phyloP scores from a whole-genome alignment of 2,329 filamentous ascomycete genomes.

The Paraphoma sp. region DNA sequence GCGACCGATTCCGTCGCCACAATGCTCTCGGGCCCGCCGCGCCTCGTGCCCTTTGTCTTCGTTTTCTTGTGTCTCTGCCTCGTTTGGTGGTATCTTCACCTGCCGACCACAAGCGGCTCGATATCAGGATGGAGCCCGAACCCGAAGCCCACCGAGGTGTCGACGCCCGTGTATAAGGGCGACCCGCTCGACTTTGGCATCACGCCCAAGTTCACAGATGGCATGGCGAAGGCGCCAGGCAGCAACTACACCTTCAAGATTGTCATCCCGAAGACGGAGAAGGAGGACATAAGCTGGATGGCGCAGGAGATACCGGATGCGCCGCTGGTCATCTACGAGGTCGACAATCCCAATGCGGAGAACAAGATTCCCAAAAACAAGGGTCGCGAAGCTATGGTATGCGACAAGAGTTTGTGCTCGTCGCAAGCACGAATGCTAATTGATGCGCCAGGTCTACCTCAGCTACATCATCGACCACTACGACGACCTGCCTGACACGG shows the following conservation, averaged over 20 bases:
- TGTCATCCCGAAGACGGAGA: conserved; percentile 46
- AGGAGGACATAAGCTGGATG: conserved; percentile 48
- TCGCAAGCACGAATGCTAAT: conserved; percentile 9
- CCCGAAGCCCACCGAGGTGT: conserved; percentile 9
- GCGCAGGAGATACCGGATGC: conserved; percentile 41
- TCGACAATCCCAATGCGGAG: conserved; percentile 57
- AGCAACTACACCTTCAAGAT: conserved; percentile 46
- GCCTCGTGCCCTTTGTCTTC: conserved; percentile 37
- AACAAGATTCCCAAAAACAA: conserved; percentile 64
- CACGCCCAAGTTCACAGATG: conserved; percentile 40
- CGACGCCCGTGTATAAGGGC: conserved; percentile 20
- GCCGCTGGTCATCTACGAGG: conserved; percentile 57
- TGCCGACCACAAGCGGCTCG: conserved; percentile 9
- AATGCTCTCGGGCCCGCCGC: conserved; percentile 46
- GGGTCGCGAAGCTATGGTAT: conserved; percentile 65
- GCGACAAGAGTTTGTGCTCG: not conserved
- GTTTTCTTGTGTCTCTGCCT: conserved; percentile 33
- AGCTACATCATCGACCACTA: conserved; percentile 70
- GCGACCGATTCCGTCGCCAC: conserved; percentile 18
- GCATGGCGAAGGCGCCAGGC: conserved; percentile 38
- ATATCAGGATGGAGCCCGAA: conserved; percentile 20
- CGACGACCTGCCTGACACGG: conserved; percentile 63
- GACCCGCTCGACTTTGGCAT: conserved; percentile 46
- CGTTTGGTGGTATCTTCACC: conserved; percentile 40
- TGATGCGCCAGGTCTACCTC: conserved; percentile 54